Percentiles rank a stretch among this genome's conserved stretches.
These are phyloP conservation scores for Yarrowia divulgata DNA, from an alignment of 805 yeast genomes.

Conservation along the genomic window DNA sequence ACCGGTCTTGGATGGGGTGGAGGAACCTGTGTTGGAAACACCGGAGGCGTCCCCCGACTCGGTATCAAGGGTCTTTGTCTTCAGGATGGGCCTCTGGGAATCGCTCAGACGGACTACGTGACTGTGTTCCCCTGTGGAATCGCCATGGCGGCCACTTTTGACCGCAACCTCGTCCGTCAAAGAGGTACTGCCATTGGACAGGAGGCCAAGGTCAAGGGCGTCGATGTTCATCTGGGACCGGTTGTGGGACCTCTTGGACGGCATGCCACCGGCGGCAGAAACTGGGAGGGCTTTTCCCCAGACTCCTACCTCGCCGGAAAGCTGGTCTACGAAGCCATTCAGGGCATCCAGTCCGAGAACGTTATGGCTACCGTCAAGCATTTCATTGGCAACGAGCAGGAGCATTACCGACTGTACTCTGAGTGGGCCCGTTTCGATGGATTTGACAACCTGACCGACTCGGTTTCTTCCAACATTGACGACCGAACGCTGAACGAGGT, in stretches of 20 bases:
- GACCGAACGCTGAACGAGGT: neutral
- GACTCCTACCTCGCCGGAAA: slow-evolving; percentile 13
- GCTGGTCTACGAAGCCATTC: neutral
- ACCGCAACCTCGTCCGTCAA: slow-evolving; percentile 58
- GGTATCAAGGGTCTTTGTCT: slow-evolving; percentile 63
- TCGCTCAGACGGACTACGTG: slow-evolving; percentile 60
- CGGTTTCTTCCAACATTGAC: slow-evolving; percentile 1
- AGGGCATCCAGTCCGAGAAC: slow-evolving; percentile 3
- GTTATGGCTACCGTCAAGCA: slow-evolving; percentile 9
- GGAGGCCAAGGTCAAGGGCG: slow-evolving; percentile 63
- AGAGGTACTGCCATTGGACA: slow-evolving; percentile 65
- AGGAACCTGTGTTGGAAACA: slow-evolving; percentile 8
- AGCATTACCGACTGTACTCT: neutral
- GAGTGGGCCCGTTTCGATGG: neutral
- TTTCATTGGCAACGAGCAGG: slow-evolving; percentile 19
- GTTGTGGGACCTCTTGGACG: slow-evolving; percentile 66
- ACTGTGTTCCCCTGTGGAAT: slow-evolving; percentile 66
- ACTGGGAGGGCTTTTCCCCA: slow-evolving; percentile 43
- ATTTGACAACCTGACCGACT: neutral
- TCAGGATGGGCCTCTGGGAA: slow-evolving; percentile 70
- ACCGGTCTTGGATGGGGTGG: slow-evolving; percentile 18
- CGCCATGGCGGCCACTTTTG: slow-evolving; percentile 66
- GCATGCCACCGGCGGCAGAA: slow-evolving; percentile 68
- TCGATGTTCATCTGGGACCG: slow-evolving; percentile 64
- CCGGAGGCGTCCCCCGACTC: slow-evolving; percentile 61